Percentiles rank a stretch among this genome's conserved stretches.
Conservation (phyloP, 345 rosid species). For the Streptanthus diversifolius region DNA sequence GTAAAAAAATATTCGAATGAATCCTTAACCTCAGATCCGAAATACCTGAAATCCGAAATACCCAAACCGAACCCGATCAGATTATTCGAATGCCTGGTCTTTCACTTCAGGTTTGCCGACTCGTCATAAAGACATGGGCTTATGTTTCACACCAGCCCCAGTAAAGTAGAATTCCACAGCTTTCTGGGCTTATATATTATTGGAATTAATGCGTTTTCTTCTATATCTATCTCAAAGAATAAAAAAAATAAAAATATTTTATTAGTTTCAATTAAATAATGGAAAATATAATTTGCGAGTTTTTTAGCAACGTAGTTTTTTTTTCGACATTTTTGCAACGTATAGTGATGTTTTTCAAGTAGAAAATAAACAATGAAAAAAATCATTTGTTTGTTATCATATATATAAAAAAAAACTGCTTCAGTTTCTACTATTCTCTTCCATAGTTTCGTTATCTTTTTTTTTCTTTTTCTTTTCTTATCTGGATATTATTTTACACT, state of each 20-base stretch:
- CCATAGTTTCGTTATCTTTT: slow-evolving; percentile 31
- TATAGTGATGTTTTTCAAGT: no score
- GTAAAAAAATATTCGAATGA: no score
- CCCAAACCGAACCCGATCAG: no score
- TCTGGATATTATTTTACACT: slow-evolving; percentile 31
- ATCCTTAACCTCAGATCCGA: no score
- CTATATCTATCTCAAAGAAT: background rate
- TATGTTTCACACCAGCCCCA: background rate
- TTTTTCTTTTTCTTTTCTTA: background rate
- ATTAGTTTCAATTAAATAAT: background rate
- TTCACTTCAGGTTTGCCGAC: background rate
- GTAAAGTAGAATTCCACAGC: background rate
- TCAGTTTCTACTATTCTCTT: slow-evolving; percentile 8
- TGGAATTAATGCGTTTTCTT: background rate
- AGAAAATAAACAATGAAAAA: background rate
- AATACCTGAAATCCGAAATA: no score
- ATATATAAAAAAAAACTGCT: background rate
- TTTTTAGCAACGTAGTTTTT: background rate
- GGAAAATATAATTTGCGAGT: background rate
- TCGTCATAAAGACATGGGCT: background rate
- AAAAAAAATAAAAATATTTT: background rate
- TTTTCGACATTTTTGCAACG: no score
- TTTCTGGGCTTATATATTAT: background rate
- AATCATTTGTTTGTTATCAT: background rate
- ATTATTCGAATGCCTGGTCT: no score